Percentiles rank a stretch among this genome's conserved stretches.
Evolutionary conservation across 2,329 filamentous ascomycete genomes (phyloP).

Genomic region (Neobulgaria alba): DNA sequence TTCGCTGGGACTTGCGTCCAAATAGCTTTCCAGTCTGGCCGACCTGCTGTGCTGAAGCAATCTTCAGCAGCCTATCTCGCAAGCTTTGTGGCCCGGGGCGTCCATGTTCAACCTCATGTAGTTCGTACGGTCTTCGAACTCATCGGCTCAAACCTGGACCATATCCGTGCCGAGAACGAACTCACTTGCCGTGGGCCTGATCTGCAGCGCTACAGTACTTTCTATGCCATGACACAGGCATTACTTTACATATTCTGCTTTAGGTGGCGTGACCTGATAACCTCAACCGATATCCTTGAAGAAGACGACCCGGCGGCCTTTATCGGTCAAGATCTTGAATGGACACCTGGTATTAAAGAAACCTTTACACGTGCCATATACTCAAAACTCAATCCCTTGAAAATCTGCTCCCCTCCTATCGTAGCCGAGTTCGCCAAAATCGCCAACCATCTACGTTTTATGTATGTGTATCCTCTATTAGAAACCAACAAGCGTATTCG

Average conservation of each 20-base stretch:
- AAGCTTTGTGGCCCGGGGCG: slow-evolving; percentile 86
- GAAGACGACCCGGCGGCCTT: slow-evolving; percentile 53
- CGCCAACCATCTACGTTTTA: slow-evolving; percentile 73
- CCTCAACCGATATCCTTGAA: slow-evolving; percentile 47
- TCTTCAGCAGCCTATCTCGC: slow-evolving; percentile 86
- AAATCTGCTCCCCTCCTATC: slow-evolving; percentile 85
- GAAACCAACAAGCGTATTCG: slow-evolving; percentile 89
- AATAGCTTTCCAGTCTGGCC: slow-evolving; percentile 53
- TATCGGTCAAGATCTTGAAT: slow-evolving; percentile 64
- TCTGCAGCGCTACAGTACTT: slow-evolving; percentile 57
- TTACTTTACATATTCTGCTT: slow-evolving; percentile 82
- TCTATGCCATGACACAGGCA: slow-evolving; percentile 62
- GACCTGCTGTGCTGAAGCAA: slow-evolving; percentile 67
- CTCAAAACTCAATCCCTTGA: slow-evolving; percentile 86
- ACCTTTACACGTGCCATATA: slow-evolving; percentile 71
- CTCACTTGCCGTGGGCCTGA: slow-evolving; percentile 73
- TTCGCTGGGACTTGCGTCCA: slow-evolving; percentile 74
- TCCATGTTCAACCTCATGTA: slow-evolving; percentile 64
- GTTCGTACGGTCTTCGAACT: slow-evolving; percentile 78
- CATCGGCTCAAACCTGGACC: slow-evolving; percentile 68
- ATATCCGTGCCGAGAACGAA: slow-evolving; percentile 65
- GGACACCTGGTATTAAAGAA: slow-evolving; percentile 67
- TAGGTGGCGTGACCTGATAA: slow-evolving; percentile 84
- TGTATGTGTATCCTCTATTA: slow-evolving; percentile 82
- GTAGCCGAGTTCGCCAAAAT: slow-evolving; percentile 88